Conservation (phyloP, 768 basidiomycete species). For the Naganishia antarctica region DNA sequence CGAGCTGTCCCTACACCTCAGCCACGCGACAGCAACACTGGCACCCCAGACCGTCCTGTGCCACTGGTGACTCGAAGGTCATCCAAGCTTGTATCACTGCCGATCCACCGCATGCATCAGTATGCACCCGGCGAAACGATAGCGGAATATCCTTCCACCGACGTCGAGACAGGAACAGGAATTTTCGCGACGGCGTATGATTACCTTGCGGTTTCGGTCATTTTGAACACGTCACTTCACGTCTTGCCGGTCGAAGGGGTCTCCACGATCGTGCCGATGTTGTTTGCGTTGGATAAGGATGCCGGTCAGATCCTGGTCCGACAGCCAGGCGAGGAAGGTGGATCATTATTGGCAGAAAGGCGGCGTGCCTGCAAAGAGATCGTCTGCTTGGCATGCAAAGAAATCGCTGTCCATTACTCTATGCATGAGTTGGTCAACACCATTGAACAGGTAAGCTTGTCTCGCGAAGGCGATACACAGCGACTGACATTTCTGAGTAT, state of each 20-base stretch:
- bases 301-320: conserved; percentile 49
- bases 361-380: conserved; percentile 59
- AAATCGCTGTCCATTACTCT: conserved; percentile 68
- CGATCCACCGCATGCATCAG: conserved; percentile 37
- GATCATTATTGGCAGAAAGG: conserved; percentile 52
- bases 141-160: conserved; percentile 29
- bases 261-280: conserved; percentile 76
- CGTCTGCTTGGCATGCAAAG: conserved; percentile 62
- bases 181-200: conserved; percentile 64
- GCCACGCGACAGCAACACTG: conserved; percentile 1
- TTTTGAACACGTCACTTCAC: conserved; percentile 65
- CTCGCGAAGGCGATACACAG: background rate
- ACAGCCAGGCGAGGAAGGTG: conserved; percentile 32
- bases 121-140: background rate
- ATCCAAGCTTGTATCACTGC: conserved; percentile 37
- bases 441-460: conserved; percentile 36
- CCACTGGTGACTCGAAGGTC: conserved; percentile 13
- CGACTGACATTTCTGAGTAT: background rate
- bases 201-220: conserved; percentile 64
- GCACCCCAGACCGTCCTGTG: background rate
- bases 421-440: conserved; percentile 54
- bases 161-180: conserved; percentile 27
- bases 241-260: conserved; percentile 70
- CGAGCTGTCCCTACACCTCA: conserved; percentile 45
- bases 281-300: conserved; percentile 65